Percentiles rank a stretch among this genome's conserved stretches.
These are phyloP conservation scores for Strobilomyces echinocephalus DNA, from an alignment of 768 basidiomycete genomes.

Conservation along the genomic window DNA sequence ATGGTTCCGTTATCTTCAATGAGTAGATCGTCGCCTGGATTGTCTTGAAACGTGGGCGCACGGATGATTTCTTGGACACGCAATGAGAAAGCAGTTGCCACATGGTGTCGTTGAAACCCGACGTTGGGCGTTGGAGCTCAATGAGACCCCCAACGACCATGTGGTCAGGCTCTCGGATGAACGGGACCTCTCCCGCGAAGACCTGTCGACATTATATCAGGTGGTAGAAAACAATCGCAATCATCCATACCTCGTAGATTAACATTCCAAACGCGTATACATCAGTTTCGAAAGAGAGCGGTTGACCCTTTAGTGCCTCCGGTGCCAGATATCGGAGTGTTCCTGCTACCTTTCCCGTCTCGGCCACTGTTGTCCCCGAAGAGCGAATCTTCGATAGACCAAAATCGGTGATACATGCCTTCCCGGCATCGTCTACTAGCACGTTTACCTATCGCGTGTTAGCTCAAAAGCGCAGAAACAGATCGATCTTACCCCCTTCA, in stretches of 20 bases:
- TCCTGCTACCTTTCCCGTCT: conserved; percentile 16
- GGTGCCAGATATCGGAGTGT: conserved; percentile 32
- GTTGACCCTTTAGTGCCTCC: conserved; percentile 19
- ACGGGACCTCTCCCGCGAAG: conserved; percentile 8
- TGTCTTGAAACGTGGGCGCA: conserved; percentile 3
- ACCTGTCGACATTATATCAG: conserved; percentile 2
- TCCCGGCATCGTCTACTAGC: conserved; percentile 28
- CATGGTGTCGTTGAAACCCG: conserved; percentile 1
- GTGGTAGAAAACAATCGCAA: neutral
- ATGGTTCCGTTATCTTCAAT: neutral
- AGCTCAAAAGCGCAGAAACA: neutral
- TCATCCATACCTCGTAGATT: conserved; percentile 21
- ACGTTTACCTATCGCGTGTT: conserved; percentile 26
- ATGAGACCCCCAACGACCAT: neutral
- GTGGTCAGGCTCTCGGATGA: neutral
- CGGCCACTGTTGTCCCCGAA: conserved; percentile 11
- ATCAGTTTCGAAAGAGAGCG: conserved; percentile 20
- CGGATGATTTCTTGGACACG: neutral
- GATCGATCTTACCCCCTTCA: conserved; percentile 22
- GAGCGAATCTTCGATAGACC: conserved; percentile 28
- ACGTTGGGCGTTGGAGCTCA: neutral
- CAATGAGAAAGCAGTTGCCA: conserved; percentile 6
- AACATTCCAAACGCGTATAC: conserved; percentile 32
- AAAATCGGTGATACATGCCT: conserved; percentile 33
- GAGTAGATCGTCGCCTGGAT: too few relatives aligned